Evolutionary conservation across 1,139 yeast species (phyloP).

Genomic region (Candida sanyaensis): DNA sequence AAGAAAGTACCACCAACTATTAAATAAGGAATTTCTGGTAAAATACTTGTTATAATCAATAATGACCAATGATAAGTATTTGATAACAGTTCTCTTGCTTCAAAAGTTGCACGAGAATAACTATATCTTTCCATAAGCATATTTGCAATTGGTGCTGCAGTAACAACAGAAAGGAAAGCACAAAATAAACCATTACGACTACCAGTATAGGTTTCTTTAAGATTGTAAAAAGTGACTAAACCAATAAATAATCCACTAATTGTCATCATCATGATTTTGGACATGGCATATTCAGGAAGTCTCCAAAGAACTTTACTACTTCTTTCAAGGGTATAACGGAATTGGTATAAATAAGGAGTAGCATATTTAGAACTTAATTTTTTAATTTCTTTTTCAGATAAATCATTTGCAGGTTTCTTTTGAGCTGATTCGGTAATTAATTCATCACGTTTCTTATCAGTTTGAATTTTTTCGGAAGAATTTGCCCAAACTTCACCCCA

Average conservation of each 20-base stretch:
- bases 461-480: constrained; percentile 31
- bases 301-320: constrained; percentile 42
- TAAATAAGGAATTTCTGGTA: constrained; percentile 60
- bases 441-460: constrained; percentile 19
- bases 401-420: not conserved
- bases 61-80: constrained; percentile 69
- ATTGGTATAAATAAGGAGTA: constrained; percentile 39
- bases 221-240: constrained; percentile 46
- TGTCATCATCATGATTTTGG: constrained; percentile 47
- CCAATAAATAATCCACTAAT: constrained; percentile 53
- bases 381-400: constrained; percentile 11
- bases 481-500: constrained; percentile 50
- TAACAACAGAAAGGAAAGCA: constrained; percentile 50
- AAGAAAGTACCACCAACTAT: constrained; percentile 51
- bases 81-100: constrained; percentile 64
- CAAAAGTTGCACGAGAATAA: constrained; percentile 55
- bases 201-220: constrained; percentile 43
- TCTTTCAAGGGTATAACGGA: constrained; percentile 33
- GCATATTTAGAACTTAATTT: constrained; percentile 27
- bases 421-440: constrained; percentile 19
- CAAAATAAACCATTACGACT: constrained; percentile 55
- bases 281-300: constrained; percentile 42
- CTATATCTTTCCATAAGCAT: constrained; percentile 43
- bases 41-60: constrained; percentile 50
- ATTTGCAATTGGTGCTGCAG: constrained; percentile 52